These are phyloP conservation scores for Waitea zeae DNA, from an alignment of 1,284 basidiomycete genomes.

Conservation along the genomic window DNA sequence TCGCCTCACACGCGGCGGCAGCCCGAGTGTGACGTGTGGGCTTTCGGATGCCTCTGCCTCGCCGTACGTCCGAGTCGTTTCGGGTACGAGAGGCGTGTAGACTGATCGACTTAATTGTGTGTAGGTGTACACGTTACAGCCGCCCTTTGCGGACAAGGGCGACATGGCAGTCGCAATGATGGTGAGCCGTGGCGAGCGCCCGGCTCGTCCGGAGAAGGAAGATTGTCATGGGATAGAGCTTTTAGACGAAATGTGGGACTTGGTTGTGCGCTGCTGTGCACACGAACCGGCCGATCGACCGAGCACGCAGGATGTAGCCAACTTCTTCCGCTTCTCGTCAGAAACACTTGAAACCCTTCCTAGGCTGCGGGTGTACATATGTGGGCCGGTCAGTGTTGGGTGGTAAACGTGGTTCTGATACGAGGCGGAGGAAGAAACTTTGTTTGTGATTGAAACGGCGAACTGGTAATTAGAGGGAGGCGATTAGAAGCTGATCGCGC, in stretches of 20 bases:
- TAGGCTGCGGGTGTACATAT: no score
- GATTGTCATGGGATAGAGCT: not conserved
- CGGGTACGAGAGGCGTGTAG: not conserved
- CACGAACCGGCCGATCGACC: no score
- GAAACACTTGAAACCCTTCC: no score
- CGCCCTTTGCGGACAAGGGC: not conserved
- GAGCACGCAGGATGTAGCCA: no score
- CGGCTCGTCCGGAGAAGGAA: not conserved
- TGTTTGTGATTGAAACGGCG: no score
- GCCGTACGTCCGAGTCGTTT: not conserved
- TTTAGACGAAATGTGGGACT: not conserved
- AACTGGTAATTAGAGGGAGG: no score
- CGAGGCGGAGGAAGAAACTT: no score
- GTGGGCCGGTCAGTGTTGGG: no score
- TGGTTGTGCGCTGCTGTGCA: no score
- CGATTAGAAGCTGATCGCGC: no score
- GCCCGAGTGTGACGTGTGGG: not conserved
- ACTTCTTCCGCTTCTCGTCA: no score
- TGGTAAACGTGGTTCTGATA: no score
- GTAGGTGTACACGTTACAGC: not conserved
- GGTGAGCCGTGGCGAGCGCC: not conserved
- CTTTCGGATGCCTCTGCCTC: constrained; percentile 1
- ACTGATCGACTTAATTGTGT: not conserved
- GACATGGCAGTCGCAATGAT: not conserved
- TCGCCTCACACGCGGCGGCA: not conserved